Base-by-base conservation (phyloP, 768 basidiomycete genomes). In the Pholiota molesta region DNA sequence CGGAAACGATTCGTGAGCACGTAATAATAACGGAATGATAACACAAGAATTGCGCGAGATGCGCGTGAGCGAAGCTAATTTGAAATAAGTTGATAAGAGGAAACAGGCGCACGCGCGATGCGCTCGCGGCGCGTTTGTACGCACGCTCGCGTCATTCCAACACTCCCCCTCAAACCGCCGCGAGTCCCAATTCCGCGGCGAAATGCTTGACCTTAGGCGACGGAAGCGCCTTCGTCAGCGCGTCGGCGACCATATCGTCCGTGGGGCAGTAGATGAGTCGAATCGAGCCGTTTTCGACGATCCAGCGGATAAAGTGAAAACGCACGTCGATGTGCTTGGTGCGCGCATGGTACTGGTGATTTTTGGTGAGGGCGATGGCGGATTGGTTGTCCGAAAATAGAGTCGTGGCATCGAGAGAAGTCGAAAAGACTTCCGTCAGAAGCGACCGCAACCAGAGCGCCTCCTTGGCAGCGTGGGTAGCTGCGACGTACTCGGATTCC, bases 281-380 rank as follows among this genome's bases (percentile, higher is more conserved):
- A 26, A 69, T 61, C 21, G 47, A 44, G 14, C 62, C 55, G 35
- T 37, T 42, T 21, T 63, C 57, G 40, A 67, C 53, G 28, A 62
- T 29, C 28, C 44, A 62, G 17, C 57, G 54, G 21, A 67, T 62
- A 31, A 65, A 68, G 42, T 68, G 67, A 57, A 61, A 67, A 5
- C 56, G 58, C 21, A 67, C 60, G 33, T 67, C 59, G 35, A 67
- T 67, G 52, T 67, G 64, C 47, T 68, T 68, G 0, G 64, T 68
- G 17, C 62, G 42, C 5, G 64, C 56, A 26, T 68, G 65, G 29
- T 53, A 67, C 2, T 69, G 54, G n/a, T 57, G 44, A 11, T 53
- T 55, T 1, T 44, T 55, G 6, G 60, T 47, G 42, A 66, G 39
- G 1, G 62, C 62, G 23, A 66, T 57, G n/a, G 66, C 59, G 3